phyloP scores from a whole-genome alignment of 192 early-diverging fungal species.

The Podila minutissima region DNA sequence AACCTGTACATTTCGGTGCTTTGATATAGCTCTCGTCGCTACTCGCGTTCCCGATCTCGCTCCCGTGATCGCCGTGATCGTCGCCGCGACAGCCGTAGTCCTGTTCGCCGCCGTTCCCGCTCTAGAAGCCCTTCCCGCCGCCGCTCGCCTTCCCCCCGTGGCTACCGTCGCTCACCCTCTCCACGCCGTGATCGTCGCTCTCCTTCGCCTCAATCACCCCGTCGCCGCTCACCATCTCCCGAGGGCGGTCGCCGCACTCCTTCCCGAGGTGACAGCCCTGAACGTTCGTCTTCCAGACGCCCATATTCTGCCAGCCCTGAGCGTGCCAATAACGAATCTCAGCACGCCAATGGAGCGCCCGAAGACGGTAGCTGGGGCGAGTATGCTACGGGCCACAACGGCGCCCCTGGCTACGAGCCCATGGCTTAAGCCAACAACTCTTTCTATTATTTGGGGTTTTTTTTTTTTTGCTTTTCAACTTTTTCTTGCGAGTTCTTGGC shows the following conservation, averaged over 20 bases:
- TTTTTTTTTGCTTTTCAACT: no score
- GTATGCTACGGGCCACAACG: background rate
- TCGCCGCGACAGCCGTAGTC: constrained; percentile 25
- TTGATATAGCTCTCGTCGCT: constrained; percentile 20
- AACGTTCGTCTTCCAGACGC: background rate
- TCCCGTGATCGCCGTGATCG: constrained; percentile 24
- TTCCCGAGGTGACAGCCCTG: background rate
- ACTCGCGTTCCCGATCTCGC: constrained; percentile 28
- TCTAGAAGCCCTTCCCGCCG: constrained; percentile 33
- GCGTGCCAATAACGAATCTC: background rate
- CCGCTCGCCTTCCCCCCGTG: constrained; percentile 18
- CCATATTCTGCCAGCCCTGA: background rate
- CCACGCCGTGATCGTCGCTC: constrained; percentile 24
- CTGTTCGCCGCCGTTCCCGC: constrained; percentile 28
- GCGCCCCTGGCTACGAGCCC: background rate
- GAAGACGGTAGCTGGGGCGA: background rate
- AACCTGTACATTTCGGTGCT: background rate
- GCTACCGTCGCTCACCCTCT: constrained; percentile 29
- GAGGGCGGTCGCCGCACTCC: background rate
- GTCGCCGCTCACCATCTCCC: background rate
- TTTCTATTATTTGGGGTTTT: no score
- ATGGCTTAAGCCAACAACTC: background rate
- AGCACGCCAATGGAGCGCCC: background rate
- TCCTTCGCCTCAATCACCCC: background rate
- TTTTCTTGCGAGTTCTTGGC: background rate